Evolutionary conservation across 345 rosid genomes (phyloP).

Genomic region (Eutrema heterophyllum): DNA sequence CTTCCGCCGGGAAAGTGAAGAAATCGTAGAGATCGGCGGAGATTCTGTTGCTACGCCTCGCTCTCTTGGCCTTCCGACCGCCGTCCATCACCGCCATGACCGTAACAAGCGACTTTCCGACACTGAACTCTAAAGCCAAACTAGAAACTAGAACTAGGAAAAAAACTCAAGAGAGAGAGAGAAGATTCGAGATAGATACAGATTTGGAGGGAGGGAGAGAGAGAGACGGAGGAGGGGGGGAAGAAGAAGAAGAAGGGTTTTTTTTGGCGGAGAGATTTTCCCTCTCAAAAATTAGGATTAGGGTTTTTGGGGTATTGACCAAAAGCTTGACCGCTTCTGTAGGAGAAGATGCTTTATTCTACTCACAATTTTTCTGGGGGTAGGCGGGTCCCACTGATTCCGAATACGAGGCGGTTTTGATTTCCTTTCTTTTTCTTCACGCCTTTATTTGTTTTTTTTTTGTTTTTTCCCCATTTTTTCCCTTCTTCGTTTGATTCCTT

Average conservation of each 20-base stretch:
- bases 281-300: conserved; percentile 27
- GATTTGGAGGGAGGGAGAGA: background rate
- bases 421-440: conserved; percentile 18
- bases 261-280: conserved; percentile 31
- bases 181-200: background rate
- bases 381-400: conserved; percentile 11
- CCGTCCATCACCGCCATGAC: conserved; percentile 31
- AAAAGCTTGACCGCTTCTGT: conserved; percentile 22
- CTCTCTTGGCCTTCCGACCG: conserved; percentile 48
- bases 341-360: conserved; percentile 3
- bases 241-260: background rate
- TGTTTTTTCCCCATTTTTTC: background rate
- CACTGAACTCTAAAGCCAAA: background rate
- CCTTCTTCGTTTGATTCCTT: background rate
- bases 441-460: background rate
- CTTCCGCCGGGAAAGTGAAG: conserved; percentile 34
- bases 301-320: conserved; percentile 30
- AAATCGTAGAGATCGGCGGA: conserved; percentile 53
- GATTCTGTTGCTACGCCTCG: conserved; percentile 40
- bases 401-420: conserved; percentile 18
- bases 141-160: background rate
- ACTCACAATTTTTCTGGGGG: background rate
- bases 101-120: background rate
- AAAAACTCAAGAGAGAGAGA: background rate
- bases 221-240: background rate